A percentile compares a stretch with the other conserved stretches of the same genome.
Evolutionary conservation across 768 basidiomycete genomes (phyloP).

Genomic region (Termitomyces bulborhizus): DNA sequence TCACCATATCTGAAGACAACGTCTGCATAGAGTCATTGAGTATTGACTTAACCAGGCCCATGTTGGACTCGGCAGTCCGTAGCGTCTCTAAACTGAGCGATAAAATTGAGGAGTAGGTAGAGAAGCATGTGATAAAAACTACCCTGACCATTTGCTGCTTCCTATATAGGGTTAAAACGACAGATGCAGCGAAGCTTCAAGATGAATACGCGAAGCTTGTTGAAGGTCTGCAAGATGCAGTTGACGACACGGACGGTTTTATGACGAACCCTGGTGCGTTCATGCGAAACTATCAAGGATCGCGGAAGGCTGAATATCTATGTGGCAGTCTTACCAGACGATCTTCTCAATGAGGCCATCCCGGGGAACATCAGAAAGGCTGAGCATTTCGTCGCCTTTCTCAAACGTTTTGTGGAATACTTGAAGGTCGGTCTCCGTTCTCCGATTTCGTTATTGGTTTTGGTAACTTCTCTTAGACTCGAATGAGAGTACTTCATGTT

Average conservation of each 20-base stretch:
- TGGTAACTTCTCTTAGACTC: slow-evolving; percentile 49
- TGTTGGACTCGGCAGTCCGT: slow-evolving; percentile 91
- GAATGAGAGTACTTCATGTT: slow-evolving; percentile 98
- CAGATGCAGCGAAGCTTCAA: slow-evolving; percentile 89
- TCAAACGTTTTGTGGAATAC: slow-evolving; percentile 98
- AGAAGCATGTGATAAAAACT: background rate
- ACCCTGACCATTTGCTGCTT: slow-evolving; percentile 1
- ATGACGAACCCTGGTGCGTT: slow-evolving; percentile 81
- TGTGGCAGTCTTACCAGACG: slow-evolving; percentile 80
- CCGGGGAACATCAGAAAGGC: slow-evolving; percentile 99
- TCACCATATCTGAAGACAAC: slow-evolving; percentile 57
- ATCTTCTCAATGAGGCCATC: slow-evolving; percentile 90
- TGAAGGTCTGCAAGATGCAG: slow-evolving; percentile 82
- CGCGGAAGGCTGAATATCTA: background rate
- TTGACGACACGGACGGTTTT: slow-evolving; percentile 73
- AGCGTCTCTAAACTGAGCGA: slow-evolving; percentile 84
- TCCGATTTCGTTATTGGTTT: background rate
- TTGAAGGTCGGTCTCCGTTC: slow-evolving; percentile 60
- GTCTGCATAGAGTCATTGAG: slow-evolving; percentile 98
- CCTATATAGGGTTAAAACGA: slow-evolving; percentile 77
- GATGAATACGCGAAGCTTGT: slow-evolving; percentile 96
- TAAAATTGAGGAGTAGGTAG: slow-evolving; percentile 87
- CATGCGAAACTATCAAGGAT: background rate
- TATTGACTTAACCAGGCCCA: slow-evolving; percentile 94
- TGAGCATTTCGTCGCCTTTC: slow-evolving; percentile 97